These are phyloP conservation scores for Massarina eburnea DNA, from an alignment of 2,329 filamentous ascomycete species.

Conservation along the genomic window DNA sequence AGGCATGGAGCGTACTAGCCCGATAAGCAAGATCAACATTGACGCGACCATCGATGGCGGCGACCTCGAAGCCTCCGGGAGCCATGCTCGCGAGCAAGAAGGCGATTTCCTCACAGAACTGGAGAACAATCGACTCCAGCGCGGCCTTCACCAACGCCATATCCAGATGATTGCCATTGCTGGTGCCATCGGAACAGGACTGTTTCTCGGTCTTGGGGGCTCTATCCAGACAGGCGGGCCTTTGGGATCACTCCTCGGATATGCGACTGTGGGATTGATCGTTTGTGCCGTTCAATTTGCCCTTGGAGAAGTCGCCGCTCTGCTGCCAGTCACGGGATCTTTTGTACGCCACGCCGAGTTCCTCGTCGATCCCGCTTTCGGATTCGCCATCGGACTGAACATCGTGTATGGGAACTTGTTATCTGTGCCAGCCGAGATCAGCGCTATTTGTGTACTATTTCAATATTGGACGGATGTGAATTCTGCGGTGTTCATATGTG, in stretches of 20 bases:
- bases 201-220: constrained; percentile 58
- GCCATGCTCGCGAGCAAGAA: neutral
- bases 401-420: constrained; percentile 61
- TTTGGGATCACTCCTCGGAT: constrained; percentile 55
- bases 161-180: constrained; percentile 60
- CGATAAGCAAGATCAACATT: constrained; percentile 1
- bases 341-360: constrained; percentile 55
- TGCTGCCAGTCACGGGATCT: constrained; percentile 55
- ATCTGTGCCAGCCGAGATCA: constrained; percentile 36
- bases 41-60: constrained; percentile 2
- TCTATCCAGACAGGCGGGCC: constrained; percentile 56
- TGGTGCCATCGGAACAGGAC: constrained; percentile 57
- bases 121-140: constrained; percentile 24
- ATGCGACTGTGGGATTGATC: constrained; percentile 53
- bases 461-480: constrained; percentile 36
- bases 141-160: constrained; percentile 50
- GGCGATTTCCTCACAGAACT: constrained; percentile 26
- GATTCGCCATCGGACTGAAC: constrained; percentile 51
- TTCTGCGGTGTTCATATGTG: constrained; percentile 35
- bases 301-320: constrained; percentile 54
- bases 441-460: constrained; percentile 29
- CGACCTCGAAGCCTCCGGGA: constrained; percentile 9
- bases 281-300: constrained; percentile 55
- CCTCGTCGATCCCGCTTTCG: constrained; percentile 53
- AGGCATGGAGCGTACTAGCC: neutral